Percentiles rank a stretch among this genome's conserved stretches.
phyloP scores from a whole-genome alignment of 2,329 filamentous ascomycete species.

The Clarireedia sp. region DNA sequence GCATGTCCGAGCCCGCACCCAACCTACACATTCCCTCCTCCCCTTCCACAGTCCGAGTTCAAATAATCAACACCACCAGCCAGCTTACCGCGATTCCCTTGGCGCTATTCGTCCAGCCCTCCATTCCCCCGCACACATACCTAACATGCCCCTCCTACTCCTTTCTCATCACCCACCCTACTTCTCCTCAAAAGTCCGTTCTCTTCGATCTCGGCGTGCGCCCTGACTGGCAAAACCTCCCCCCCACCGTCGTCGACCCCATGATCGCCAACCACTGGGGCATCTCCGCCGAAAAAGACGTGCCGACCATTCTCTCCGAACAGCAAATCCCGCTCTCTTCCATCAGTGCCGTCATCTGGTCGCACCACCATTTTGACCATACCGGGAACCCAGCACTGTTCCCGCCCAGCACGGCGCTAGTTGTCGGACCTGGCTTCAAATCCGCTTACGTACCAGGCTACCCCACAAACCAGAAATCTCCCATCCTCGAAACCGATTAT shows the following conservation, averaged over 20 bases:
- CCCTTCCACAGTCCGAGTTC: slow-evolving; percentile 26
- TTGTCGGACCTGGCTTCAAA: slow-evolving; percentile 42
- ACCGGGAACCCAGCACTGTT: slow-evolving; percentile 37
- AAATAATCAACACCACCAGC: slow-evolving; percentile 29
- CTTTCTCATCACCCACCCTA: slow-evolving; percentile 40
- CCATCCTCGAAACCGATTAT: slow-evolving; percentile 35
- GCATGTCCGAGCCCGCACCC: background rate
- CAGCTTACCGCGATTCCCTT: slow-evolving; percentile 20
- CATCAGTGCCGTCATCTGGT: slow-evolving; percentile 26
- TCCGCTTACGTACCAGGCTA: slow-evolving; percentile 36
- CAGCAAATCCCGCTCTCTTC: slow-evolving; percentile 22
- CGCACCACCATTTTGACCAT: slow-evolving; percentile 36
- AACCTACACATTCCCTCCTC: slow-evolving; percentile 28
- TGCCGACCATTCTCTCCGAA: slow-evolving; percentile 29
- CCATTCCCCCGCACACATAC: slow-evolving; percentile 31
- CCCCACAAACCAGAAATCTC: slow-evolving; percentile 33
- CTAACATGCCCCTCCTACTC: slow-evolving; percentile 35
- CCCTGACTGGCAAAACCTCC: slow-evolving; percentile 37
- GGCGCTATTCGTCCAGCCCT: slow-evolving; percentile 17
- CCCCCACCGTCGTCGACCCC: slow-evolving; percentile 25
- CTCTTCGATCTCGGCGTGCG: slow-evolving; percentile 33
- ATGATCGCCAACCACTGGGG: slow-evolving; percentile 30
- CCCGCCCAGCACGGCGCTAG: slow-evolving; percentile 33
- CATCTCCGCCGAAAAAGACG: slow-evolving; percentile 36
- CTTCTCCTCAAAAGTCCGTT: slow-evolving; percentile 20